Percentiles rank a stretch among this genome's conserved stretches.
Evolutionary conservation across 768 basidiomycete genomes (phyloP).

Genomic region (Dacryopinax spathularia): DNA sequence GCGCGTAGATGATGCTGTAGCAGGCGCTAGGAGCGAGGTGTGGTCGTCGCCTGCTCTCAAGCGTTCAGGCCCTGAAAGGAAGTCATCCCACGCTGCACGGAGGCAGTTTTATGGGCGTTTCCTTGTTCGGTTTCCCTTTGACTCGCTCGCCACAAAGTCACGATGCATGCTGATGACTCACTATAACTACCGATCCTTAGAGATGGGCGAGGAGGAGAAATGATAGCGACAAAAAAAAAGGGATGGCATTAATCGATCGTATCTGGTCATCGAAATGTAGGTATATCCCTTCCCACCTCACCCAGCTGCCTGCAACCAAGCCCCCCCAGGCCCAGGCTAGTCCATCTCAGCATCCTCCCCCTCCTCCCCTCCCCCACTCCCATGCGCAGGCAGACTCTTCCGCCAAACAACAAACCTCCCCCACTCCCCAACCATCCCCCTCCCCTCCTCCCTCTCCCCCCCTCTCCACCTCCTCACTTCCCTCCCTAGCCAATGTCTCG

Average conservation of each 20-base stretch:
- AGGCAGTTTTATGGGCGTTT: background rate
- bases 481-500: conserved; percentile 43
- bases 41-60: background rate
- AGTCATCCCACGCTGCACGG: background rate
- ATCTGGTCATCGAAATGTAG: background rate
- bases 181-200: background rate
- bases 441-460: conserved; percentile 48
- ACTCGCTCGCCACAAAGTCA: background rate
- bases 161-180: too few relatives aligned
- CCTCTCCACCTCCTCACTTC: conserved; percentile 53
- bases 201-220: background rate
- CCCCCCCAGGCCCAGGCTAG: too few relatives aligned
- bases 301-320: too few relatives aligned
- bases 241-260: conserved; percentile 2
- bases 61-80: background rate
- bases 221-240: background rate
- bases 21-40: background rate
- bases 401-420: conserved; percentile 57
- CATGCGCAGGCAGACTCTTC: conserved; percentile 31
- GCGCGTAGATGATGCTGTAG: background rate
- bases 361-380: conserved; percentile 57
- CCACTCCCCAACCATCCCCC: conserved; percentile 50
- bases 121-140: background rate
- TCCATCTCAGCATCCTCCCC: conserved; percentile 46
- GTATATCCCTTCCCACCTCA: too few relatives aligned